A percentile compares a stretch with the other conserved stretches of the same genome.
phyloP scores from a whole-genome alignment of 2,329 filamentous ascomycete genomes.

The Fusarium duplospermum region DNA sequence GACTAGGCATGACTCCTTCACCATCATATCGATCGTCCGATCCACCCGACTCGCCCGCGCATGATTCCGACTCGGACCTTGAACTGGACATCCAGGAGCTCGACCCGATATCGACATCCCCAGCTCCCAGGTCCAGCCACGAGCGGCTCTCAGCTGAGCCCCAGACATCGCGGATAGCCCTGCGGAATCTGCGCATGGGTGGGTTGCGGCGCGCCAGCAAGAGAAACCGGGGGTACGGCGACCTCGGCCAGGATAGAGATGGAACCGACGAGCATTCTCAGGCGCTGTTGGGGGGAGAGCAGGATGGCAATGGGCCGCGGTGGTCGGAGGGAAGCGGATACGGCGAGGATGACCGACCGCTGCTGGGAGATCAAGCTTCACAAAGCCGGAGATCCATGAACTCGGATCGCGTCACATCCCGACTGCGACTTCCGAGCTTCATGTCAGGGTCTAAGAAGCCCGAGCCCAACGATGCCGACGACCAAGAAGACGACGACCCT shows the following conservation, averaged over 20 bases:
- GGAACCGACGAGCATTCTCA: slow-evolving; percentile 74
- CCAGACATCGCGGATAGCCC: slow-evolving; percentile 71
- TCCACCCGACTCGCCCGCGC: slow-evolving; percentile 71
- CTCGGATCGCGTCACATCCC: slow-evolving; percentile 55
- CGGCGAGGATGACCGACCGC: slow-evolving; percentile 77
- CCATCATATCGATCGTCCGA: slow-evolving; percentile 65
- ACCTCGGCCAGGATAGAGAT: slow-evolving; percentile 67
- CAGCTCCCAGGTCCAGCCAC: slow-evolving; percentile 47
- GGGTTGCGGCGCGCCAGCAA: slow-evolving; percentile 68
- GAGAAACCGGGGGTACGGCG: slow-evolving; percentile 68
- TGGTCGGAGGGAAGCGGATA: slow-evolving; percentile 71
- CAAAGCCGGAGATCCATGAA: slow-evolving; percentile 45
- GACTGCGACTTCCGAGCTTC: slow-evolving; percentile 75
- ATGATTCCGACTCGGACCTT: slow-evolving; percentile 80
- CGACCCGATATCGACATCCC: slow-evolving; percentile 67
- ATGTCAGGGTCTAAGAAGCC: slow-evolving; percentile 59
- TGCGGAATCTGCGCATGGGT: slow-evolving; percentile 77
- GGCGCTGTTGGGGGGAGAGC: slow-evolving; percentile 71
- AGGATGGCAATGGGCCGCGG: slow-evolving; percentile 64
- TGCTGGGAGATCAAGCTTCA: slow-evolving; percentile 63
- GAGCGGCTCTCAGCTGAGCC: slow-evolving; percentile 51
- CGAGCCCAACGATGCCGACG: slow-evolving; percentile 57
- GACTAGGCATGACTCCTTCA: slow-evolving; percentile 68
- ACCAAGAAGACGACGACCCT: slow-evolving; percentile 69
- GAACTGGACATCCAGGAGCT: slow-evolving; percentile 85